Evolutionary conservation across 2,329 filamentous ascomycete genomes (phyloP), one percentile per base, ranked within the genome.

Genomic region (Falciphora oryzae): DNA sequence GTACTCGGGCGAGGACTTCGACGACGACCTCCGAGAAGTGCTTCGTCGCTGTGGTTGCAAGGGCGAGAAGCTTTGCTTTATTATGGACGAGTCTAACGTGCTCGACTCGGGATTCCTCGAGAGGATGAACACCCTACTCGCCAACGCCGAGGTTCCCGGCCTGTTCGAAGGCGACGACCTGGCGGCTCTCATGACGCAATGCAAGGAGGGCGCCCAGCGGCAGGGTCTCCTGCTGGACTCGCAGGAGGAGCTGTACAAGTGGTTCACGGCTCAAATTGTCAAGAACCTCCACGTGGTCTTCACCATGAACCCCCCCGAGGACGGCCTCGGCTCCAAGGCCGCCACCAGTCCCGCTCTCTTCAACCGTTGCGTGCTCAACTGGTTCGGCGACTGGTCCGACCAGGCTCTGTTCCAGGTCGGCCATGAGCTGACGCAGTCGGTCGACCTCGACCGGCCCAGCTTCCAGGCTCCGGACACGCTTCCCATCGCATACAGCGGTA

Each of bases 331-430:
- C 1, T 97, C 93, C 38, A 98, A 97, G 80, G 95, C 95, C 65
- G 96, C 95, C 32, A 99, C 96, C 3, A 97, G 93, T 84, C 95
- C 95, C 66, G 95, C 95, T 57, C 80, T 99, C 73, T 99, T 99
- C 89, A 99, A 99, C 81, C 90, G 95, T 83, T 99, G 95, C 74
- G 95, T 99, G 61, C 89, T 99, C 71, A 99, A 99, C 79, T 99
- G 95, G 95, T 97, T 99, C 75, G 95, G 95, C 69, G 95, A 99
- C 78, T 99, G 95, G 95, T 99, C 95, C 63, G 95, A 99, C 76
- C 95, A 99, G 79, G 96, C 95, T 53, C 85, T 99, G 27, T 99
- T 96, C 88, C 96, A 99, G 77, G 96, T 99, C 68, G 93, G 91
- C 29, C 93, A 91, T 68, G 95, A 99, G 77, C 86, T 99, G 65